phyloP scores from a whole-genome alignment of 129 eudicot genomes.

The Centaurea solstitialis region DNA sequence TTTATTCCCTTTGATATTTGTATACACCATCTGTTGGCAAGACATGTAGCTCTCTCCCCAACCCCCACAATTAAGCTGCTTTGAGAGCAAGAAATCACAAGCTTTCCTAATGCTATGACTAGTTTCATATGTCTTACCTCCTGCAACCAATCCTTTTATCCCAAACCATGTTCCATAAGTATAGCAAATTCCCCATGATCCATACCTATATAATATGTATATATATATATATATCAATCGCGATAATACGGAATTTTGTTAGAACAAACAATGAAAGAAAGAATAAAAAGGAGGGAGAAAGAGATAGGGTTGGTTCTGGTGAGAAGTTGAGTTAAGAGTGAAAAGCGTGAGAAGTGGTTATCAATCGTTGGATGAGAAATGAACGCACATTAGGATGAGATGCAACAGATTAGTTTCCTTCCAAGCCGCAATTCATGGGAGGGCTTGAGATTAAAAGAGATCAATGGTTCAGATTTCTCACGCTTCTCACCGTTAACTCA shows the following conservation, averaged over 20 bases:
- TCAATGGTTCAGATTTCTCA: too few species aligned
- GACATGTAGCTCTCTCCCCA: conserved; percentile 82
- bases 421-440: too few species aligned
- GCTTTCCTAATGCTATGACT: conserved; percentile 58
- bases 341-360: too few species aligned
- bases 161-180: conserved; percentile 92
- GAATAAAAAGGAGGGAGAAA: not conserved
- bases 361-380: too few species aligned
- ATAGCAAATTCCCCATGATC: conserved; percentile 81
- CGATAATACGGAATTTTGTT: not conserved
- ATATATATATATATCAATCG: not conserved
- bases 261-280: not conserved
- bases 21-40: conserved; percentile 51
- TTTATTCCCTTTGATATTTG: conserved; percentile 47
- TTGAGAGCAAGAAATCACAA: conserved; percentile 57
- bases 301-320: not conserved
- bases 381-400: too few species aligned
- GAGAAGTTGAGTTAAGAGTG: too few species aligned
- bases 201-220: conserved; percentile 57
- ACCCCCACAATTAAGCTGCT: conserved; percentile 70
- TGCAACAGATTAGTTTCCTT: too few species aligned
- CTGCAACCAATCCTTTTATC: conserved; percentile 56
- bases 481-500: too few species aligned
- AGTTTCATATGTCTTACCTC: conserved; percentile 44
- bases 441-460: too few species aligned